Base-by-base conservation (phyloP, 768 basidiomycete species). In the Lactarius sanguifluus region DNA sequence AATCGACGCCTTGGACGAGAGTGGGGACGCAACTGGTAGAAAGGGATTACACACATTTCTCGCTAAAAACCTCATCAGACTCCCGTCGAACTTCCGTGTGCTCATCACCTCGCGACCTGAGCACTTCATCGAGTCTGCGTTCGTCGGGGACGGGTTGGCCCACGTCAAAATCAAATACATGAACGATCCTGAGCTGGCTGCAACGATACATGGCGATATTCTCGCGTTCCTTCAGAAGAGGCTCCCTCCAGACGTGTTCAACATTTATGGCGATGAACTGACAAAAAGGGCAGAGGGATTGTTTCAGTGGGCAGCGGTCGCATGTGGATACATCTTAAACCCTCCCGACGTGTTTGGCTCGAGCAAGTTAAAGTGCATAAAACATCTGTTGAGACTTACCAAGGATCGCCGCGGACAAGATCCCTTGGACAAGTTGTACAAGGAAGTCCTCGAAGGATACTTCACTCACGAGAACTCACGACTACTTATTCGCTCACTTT, bases 1-100 rank as follows among this genome's bases (percentile, higher is more conserved):
- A 28, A 38, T 57, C 20, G 57, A 57, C 23, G 57, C 32, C 1
- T 16, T 57, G 32, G 57, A 57, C n/a, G 57, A 57, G 57, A 34
- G 36, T 15, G 57, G 16, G 18, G 57, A 57, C 2, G 30, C 4
- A n/a, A 12, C 15, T 2, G 57, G 20, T 20, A 0, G 1, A 34
- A n/a, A 18, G 0, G 32, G 32, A 0, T 28, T 54, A 12, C 52
- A 54, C 15, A 28, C 0, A 2, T 54, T 54, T 28, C 52, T 54
- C 1, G 52, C 23, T 6, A 54, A 54, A n/a, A n/a, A n/a, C n/a
- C n/a, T n/a, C n/a, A n/a, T n/a, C n/a, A n/a, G n/a, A n/a, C n/a
- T n/a, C n/a, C n/a, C n/a, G n/a, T n/a, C n/a, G n/a, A n/a, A 57
- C 2, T 57, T 57, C 8, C 57, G 57, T 5, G 4, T 57, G 4